These are phyloP conservation scores for Hordeum pubiflorum DNA, from an alignment of 202 grass and related monocot species.

Conservation along the genomic window DNA sequence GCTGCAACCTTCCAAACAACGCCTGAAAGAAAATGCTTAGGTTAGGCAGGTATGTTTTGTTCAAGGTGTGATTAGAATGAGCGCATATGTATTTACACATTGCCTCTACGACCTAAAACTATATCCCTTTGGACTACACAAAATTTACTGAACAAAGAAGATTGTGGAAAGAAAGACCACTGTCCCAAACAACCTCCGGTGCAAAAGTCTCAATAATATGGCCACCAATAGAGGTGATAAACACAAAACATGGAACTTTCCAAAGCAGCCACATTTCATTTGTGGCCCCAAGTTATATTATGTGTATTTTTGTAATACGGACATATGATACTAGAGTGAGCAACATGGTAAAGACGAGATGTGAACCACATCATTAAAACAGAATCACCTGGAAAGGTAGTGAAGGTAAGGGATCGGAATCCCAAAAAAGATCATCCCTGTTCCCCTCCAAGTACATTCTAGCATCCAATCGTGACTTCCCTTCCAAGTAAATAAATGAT, in stretches of 20 bases:
- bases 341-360: slow-evolving; percentile 12
- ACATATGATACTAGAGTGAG: not conserved
- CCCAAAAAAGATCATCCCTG: slow-evolving; percentile 72
- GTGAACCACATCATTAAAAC: slow-evolving; percentile 24
- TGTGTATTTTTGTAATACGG: not conserved
- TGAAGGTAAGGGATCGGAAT: slow-evolving; percentile 65
- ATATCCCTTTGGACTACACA: not conserved
- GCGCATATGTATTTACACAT: not conserved
- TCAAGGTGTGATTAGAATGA: not conserved
- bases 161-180: not conserved
- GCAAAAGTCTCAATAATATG: not conserved
- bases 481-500: slow-evolving; percentile 86
- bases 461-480: slow-evolving; percentile 84
- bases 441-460: slow-evolving; percentile 88
- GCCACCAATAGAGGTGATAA: not conserved
- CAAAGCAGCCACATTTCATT: not conserved
- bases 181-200: not conserved
- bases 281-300: not conserved
- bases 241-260: not conserved
- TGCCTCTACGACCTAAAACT: not conserved
- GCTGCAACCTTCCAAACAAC: slow-evolving; percentile 84
- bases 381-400: slow-evolving; percentile 84
- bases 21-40: slow-evolving; percentile 46
- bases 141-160: not conserved
- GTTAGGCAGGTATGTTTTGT: slow-evolving; percentile 14